Base-by-base conservation (phyloP, 768 basidiomycete species). In the Guyanaporus albipodus region DNA sequence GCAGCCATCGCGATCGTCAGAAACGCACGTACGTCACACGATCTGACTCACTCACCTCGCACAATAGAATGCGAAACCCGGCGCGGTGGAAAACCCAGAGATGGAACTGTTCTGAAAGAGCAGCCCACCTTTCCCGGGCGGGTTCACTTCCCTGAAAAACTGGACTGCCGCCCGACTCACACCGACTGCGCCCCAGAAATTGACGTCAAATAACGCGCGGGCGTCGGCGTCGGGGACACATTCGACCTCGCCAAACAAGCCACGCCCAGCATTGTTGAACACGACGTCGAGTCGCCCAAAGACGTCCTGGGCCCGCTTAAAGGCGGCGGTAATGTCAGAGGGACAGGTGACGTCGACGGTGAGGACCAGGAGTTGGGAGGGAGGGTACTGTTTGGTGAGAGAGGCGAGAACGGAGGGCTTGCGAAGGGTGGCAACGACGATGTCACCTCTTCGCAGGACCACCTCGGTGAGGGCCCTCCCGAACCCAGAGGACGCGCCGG, bases 201-300 rank as follows among this genome's bases (percentile, higher is more conserved):
- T 66, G 0, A 62, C 64, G 22, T 71, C 68, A 40, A 73, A 71
- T 45, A 67, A 10, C 6, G 50, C 44, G 4, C 68, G 58, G 5
- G 68, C 69, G 1, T 58, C 55, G 1, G 49, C 57, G 7, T 64
- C 62, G 3, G 63, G 49, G 10, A 58, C 62, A 14, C 53, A 58
- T 53, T 73, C 73, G 19, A 65, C 50, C 34, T 73, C 68, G 3
- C 57, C 59, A 2, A 66, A 19, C 4, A 66, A 40, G 0, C 41
- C 54, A 23, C 57, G 59, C 27, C 50, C 59, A 48, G 73, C 73
- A 49, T 75, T 76, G 58, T 67, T 72, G 56, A 68, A 67, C 5
- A 75, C 73, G 41, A 74, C 68, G 45, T 74, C 74, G 22, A 73
- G 55, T 10, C 68, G 50, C 2, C 70, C 69, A 55, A 73, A 74